Conservation (phyloP, 139 green algal species). For the Chlamydomonas sp. region DNA sequence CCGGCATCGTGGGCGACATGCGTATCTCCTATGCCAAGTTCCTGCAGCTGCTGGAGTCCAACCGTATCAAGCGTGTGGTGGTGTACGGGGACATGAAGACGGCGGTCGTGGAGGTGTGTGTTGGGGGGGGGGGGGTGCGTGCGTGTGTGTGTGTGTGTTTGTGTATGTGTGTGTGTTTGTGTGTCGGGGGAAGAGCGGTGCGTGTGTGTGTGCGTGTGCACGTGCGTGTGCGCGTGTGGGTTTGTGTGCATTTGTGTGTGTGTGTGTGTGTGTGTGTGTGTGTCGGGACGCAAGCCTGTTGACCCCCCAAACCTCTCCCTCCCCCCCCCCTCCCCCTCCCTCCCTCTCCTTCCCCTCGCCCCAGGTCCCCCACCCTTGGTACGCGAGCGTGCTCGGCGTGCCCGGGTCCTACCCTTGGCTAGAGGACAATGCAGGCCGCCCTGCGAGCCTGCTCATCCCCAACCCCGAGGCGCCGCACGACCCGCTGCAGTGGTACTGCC, state of each 20-base stretch:
- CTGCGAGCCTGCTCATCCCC: conserved; percentile 29
- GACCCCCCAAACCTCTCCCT: not conserved
- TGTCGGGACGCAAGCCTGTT: not conserved
- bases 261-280: not conserved
- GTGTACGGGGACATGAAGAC: conserved; percentile 56
- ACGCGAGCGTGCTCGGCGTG: conserved; percentile 29
- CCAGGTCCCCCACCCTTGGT: conserved; percentile 34
- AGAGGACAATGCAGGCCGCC: conserved; percentile 19
- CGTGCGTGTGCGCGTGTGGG: not conserved
- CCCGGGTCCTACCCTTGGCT: conserved; percentile 32
- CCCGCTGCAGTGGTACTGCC: conserved; percentile 30
- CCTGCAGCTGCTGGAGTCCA: conserved; percentile 47
- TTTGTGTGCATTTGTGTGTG: not conserved
- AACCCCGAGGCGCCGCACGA: conserved; percentile 47
- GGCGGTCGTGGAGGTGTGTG: conserved; percentile 50
- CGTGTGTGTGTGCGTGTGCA: not conserved
- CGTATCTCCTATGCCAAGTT: conserved; percentile 61
- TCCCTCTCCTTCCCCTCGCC: not conserved
- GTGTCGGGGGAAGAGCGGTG: not conserved
- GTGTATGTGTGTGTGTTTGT: not conserved
- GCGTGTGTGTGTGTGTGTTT: not conserved
- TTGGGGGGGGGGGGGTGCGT: not conserved
- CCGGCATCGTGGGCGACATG: conserved; percentile 47
- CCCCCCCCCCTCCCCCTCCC: too few species aligned
- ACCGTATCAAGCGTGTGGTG: conserved; percentile 52